A percentile compares a stretch with the other conserved stretches of the same genome.
phyloP scores from a whole-genome alignment of 495 filamentous ascomycete species.

The Xylaria bambusicola region DNA sequence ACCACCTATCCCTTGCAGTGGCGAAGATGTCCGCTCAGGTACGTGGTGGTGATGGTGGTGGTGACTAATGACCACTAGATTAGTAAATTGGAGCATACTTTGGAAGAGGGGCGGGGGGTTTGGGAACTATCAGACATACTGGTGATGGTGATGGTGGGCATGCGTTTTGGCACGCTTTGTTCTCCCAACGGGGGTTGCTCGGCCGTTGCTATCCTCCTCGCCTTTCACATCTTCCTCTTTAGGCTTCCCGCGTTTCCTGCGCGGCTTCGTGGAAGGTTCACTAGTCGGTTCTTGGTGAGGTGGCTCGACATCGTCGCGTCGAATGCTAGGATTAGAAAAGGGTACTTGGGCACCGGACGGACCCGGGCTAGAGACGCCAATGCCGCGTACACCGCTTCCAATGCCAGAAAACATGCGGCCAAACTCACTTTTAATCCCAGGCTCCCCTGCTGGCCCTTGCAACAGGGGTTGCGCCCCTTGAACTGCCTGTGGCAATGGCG shows the following conservation, averaged over 20 bases:
- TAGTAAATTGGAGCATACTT: slow-evolving; percentile 24
- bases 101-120: neutral
- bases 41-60: slow-evolving; percentile 74
- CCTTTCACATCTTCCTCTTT: slow-evolving; percentile 61
- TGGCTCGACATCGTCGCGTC: slow-evolving; percentile 50
- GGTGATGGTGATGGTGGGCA: slow-evolving; percentile 62
- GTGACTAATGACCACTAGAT: slow-evolving; percentile 50
- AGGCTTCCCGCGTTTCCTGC: slow-evolving; percentile 59
- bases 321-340: slow-evolving; percentile 39
- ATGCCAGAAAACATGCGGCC: slow-evolving; percentile 90
- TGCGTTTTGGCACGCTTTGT: slow-evolving; percentile 61
- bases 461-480: slow-evolving; percentile 84
- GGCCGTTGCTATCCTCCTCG: slow-evolving; percentile 61
- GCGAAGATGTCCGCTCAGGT: slow-evolving; percentile 59
- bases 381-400: slow-evolving; percentile 76
- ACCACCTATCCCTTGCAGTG: slow-evolving; percentile 41
- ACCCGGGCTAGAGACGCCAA: slow-evolving; percentile 50
- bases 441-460: slow-evolving; percentile 72
- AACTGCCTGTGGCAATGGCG: slow-evolving; percentile 86
- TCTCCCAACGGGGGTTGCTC: slow-evolving; percentile 56
- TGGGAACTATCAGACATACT: slow-evolving; percentile 43
- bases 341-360: slow-evolving; percentile 49
- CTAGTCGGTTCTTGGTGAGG: slow-evolving; percentile 35
- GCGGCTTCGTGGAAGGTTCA: slow-evolving; percentile 37
- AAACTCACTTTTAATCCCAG: slow-evolving; percentile 87